phyloP scores from a whole-genome alignment of 2,329 filamentous ascomycete genomes.

The Epichloe elymi region DNA sequence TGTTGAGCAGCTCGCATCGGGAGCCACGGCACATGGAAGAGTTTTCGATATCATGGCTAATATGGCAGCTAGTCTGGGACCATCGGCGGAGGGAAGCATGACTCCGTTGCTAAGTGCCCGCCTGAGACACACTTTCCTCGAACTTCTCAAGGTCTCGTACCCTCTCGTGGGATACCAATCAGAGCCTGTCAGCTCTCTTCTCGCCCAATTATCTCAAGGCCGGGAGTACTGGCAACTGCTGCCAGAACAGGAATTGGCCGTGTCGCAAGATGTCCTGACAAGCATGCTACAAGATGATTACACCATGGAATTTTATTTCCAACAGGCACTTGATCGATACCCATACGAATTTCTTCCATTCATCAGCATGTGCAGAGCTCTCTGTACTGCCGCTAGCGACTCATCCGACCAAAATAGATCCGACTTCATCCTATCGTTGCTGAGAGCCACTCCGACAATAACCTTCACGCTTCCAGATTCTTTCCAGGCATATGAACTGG shows the following conservation, averaged over 20 bases:
- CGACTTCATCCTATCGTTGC: constrained; percentile 46
- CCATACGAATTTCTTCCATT: constrained; percentile 79
- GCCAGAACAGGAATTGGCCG: constrained; percentile 18
- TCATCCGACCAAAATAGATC: constrained; percentile 18
- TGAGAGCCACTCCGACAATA: constrained; percentile 58
- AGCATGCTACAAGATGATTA: constrained; percentile 23
- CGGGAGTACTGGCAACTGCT: constrained; percentile 40
- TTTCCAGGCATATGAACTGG: constrained; percentile 64
- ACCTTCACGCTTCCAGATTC: constrained; percentile 62
- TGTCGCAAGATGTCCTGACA: constrained; percentile 20
- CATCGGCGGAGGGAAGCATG: constrained; percentile 33
- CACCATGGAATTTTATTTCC: constrained; percentile 47
- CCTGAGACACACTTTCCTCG: constrained; percentile 51
- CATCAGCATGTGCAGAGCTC: constrained; percentile 53
- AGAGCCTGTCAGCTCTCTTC: constrained; percentile 53
- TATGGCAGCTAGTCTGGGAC: constrained; percentile 36
- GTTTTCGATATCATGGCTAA: constrained; percentile 41
- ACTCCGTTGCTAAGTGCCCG: constrained; percentile 45
- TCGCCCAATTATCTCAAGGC: constrained; percentile 48
- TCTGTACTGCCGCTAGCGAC: constrained; percentile 30
- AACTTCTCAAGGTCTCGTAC: constrained; percentile 55
- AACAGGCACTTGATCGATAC: constrained; percentile 61
- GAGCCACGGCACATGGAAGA: constrained; percentile 34
- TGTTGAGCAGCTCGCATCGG: constrained; percentile 35
- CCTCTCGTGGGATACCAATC: constrained; percentile 58